Evolutionary conservation across 2,329 filamentous ascomycete genomes (phyloP).

Genomic region (Westerdykella ornata): DNA sequence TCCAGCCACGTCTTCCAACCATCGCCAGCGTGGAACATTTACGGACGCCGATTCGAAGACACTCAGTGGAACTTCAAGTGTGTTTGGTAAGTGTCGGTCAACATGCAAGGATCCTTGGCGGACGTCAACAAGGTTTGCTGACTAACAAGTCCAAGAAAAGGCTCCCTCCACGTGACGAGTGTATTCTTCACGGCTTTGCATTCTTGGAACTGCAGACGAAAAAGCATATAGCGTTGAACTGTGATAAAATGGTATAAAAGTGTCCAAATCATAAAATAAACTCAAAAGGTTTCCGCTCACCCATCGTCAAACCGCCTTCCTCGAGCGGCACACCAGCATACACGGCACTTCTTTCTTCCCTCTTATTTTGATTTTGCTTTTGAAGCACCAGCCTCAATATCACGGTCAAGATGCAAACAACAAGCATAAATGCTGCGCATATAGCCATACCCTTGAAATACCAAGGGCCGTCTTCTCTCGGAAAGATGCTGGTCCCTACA

Average conservation of each 20-base stretch:
- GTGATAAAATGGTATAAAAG: no score
- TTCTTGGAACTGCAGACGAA: no score
- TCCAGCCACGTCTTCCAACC: no score
- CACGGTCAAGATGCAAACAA: slow-evolving; percentile 41
- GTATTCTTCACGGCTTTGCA: no score
- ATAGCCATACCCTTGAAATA: slow-evolving; percentile 47
- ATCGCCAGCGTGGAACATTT: no score
- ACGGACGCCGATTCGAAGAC: no score
- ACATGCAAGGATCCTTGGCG: no score
- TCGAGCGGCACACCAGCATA: slow-evolving; percentile 26
- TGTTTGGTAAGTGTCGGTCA: no score
- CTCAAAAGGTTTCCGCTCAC: slow-evolving; percentile 16
- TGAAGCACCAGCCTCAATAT: slow-evolving; percentile 39
- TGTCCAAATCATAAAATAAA: slow-evolving; percentile 21
- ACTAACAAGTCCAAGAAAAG: background rate
- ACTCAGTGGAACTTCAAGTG: no score
- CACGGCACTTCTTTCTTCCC: slow-evolving; percentile 7
- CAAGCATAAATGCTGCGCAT: slow-evolving; percentile 47
- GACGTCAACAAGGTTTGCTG: no score
- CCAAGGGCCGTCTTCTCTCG: slow-evolving; percentile 44
- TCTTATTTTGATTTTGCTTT: slow-evolving; percentile 20
- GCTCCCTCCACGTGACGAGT: no score
- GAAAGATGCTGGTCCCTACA: slow-evolving; percentile 51
- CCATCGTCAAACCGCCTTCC: slow-evolving; percentile 11
- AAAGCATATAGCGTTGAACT: no score